Evolutionary conservation across 352 stramenopile species (phyloP).

Genomic region (Aphanomyces stellatus): DNA sequence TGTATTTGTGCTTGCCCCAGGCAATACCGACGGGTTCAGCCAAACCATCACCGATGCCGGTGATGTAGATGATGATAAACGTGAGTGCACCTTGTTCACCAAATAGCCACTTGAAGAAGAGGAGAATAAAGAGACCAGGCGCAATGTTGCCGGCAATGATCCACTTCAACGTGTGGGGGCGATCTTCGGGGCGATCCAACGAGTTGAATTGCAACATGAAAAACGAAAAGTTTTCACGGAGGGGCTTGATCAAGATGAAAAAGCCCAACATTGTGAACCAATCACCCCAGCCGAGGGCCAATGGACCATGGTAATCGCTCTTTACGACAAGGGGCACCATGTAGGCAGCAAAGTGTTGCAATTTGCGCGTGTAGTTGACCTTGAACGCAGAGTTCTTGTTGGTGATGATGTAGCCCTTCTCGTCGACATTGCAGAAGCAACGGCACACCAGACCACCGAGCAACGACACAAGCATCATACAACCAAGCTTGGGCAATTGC

Average conservation of each 20-base stretch:
- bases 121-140: slow-evolving; percentile 63
- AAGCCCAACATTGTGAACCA: slow-evolving; percentile 77
- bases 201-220: slow-evolving; percentile 88
- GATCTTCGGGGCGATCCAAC: slow-evolving; percentile 71
- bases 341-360: slow-evolving; percentile 71
- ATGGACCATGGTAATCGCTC: slow-evolving; percentile 42
- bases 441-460: slow-evolving; percentile 70
- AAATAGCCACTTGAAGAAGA: slow-evolving; percentile 84
- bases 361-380: slow-evolving; percentile 82
- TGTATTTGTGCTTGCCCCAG: slow-evolving; percentile 61
- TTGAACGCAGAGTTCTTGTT: slow-evolving; percentile 69
- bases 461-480: slow-evolving; percentile 51
- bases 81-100: slow-evolving; percentile 55
- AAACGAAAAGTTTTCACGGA: slow-evolving; percentile 66
- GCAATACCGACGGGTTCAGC: slow-evolving; percentile 48
- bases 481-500: slow-evolving; percentile 39
- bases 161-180: slow-evolving; percentile 67
- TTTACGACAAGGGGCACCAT: slow-evolving; percentile 72
- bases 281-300: slow-evolving; percentile 71
- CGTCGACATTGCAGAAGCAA: slow-evolving; percentile 75
- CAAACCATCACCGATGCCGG: slow-evolving; percentile 43
- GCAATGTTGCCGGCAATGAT: slow-evolving; percentile 79
- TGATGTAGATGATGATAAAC: slow-evolving; percentile 79
- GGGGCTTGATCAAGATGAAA: slow-evolving; percentile 73
- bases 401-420: slow-evolving; percentile 78